phyloP scores from a whole-genome alignment of 2,329 filamentous ascomycete species.

The Colletotrichum orchidophilum region DNA sequence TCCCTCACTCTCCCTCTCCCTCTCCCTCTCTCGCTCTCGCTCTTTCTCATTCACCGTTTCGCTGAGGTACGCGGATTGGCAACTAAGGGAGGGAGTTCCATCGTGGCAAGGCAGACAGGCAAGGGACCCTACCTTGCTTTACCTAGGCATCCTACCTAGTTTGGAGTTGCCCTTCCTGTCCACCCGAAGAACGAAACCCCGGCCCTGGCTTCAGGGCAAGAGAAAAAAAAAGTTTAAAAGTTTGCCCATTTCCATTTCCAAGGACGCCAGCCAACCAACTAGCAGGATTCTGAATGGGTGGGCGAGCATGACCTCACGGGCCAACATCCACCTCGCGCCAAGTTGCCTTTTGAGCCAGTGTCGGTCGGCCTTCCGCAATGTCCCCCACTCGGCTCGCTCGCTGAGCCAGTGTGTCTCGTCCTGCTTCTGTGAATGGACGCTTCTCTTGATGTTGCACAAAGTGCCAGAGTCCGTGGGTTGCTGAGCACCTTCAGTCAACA shows the following conservation, averaged over 20 bases:
- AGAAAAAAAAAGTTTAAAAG: not conserved
- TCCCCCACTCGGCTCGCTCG: not conserved
- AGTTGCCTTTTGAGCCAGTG: slow-evolving; percentile 22
- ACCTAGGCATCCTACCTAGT: not conserved
- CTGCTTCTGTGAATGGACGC: not conserved
- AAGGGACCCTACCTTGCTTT: not conserved
- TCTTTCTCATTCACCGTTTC: not conserved
- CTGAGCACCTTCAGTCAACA: no score
- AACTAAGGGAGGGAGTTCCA: not conserved
- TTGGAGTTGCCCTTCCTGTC: not conserved
- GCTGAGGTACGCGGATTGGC: not conserved
- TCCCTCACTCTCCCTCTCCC: not conserved
- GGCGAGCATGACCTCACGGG: no score
- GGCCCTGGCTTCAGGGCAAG: not conserved
- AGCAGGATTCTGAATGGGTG: not conserved
- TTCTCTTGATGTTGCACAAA: not conserved
- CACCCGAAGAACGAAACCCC: not conserved
- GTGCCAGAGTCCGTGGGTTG: not conserved
- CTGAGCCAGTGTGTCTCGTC: not conserved
- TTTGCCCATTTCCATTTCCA: not conserved
- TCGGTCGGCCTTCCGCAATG: slow-evolving; percentile 16
- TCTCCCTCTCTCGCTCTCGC: not conserved
- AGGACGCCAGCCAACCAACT: not conserved
- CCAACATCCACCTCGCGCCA: slow-evolving; percentile 23
- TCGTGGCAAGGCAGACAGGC: not conserved